Conservation (phyloP, 1,284 basidiomycete genomes). For the Apiotrichum akiyoshidainum region DNA sequence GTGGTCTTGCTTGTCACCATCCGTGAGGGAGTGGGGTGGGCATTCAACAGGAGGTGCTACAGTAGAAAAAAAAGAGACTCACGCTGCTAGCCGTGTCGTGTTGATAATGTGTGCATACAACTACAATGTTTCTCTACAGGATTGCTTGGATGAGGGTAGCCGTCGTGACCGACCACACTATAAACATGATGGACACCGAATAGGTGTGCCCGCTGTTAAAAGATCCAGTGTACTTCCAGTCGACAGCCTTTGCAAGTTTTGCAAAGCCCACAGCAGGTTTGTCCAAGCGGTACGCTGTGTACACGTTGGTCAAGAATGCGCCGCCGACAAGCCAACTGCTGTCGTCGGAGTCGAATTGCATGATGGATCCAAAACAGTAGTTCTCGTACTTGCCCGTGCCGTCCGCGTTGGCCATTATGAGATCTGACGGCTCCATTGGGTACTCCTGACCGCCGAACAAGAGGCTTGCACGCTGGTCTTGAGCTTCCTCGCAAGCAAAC, state of each 20-base stretch:
- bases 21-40: too few species aligned
- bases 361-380: slow-evolving; percentile 4
- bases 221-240: background rate
- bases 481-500: slow-evolving; percentile 14
- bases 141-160: too few species aligned
- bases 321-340: slow-evolving; percentile 79
- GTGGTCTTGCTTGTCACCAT: too few species aligned
- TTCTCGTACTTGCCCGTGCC: background rate
- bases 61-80: too few species aligned
- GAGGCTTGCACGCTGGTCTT: slow-evolving; percentile 1
- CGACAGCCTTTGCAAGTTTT: slow-evolving; percentile 23
- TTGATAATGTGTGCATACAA: too few species aligned
- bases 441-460: slow-evolving; percentile 5
- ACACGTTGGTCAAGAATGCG: slow-evolving; percentile 74
- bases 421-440: slow-evolving; percentile 1
- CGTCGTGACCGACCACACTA: too few species aligned
- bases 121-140: too few species aligned
- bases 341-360: background rate
- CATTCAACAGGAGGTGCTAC: too few species aligned
- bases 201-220: too few species aligned
- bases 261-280: slow-evolving; percentile 54
- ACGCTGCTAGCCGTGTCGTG: too few species aligned
- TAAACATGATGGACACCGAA: too few species aligned
- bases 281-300: slow-evolving; percentile 52
- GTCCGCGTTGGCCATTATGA: background rate